Evolutionary conservation across 495 filamentous ascomycete genomes (phyloP), one percentile per base, ranked within the genome.

Genomic region (Sporormia fimetaria): DNA sequence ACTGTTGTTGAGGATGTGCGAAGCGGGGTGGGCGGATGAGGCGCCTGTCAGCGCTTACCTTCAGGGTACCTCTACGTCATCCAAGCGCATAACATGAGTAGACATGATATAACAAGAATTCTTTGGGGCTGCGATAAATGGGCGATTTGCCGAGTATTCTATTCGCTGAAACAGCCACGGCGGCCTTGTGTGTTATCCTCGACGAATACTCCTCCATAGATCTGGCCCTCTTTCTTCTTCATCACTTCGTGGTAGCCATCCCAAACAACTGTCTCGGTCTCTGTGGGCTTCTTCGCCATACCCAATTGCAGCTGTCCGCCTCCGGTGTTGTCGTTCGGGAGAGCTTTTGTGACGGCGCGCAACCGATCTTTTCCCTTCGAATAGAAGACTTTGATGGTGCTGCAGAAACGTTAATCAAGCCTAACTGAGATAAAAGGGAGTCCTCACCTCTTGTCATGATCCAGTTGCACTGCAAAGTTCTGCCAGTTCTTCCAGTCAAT

Each of bases 251-350:
- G 47, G 42, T 40, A 51, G 22, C 47, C 47, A 37, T 51, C 47
- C 35, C 36, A 51, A 17, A 51, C 42, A 24, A 45, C 47, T 3
- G 35, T 51, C 37, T 51, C 37, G 0, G 47, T 51, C 26, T 51
- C 47, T 14, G 47, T 51, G 16, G 47, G 47, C 32, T 51, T 51
- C 37, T 51, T 51, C 25, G 47, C 47, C 11, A 51, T 51, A 2
- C 47, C 47, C 2, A 51, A 20, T 21, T 51, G 47, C 32, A 51
- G 21, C 15, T 51, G 47, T 2, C 47, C 47, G 6, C 42, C 42
- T 9, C 47, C 42, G 3, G 42, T 12, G 23, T 51, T 51, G 14
- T 51, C 27, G 24, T 51, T 51, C 7, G 25, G 24, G 12, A 46
- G 15, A 1, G 21, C 17, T 5, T 16, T 10, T 4, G 47, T 51